phyloP scores from a whole-genome alignment of 1,139 yeast species.

The Candida tetrigidarum region DNA sequence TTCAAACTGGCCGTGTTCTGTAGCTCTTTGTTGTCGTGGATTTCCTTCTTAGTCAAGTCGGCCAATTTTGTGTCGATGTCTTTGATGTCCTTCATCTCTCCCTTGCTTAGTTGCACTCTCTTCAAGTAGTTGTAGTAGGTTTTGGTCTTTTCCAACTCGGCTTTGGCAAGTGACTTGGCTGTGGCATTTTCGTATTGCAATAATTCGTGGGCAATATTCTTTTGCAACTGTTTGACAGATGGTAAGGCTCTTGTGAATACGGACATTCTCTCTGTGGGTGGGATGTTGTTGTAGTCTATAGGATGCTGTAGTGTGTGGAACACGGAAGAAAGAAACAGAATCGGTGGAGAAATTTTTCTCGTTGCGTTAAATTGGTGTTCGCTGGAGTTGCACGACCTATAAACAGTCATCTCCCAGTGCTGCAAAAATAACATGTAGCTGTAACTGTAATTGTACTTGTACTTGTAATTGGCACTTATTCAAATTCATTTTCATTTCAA shows the following conservation, averaged over 20 bases:
- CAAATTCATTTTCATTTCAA: too few relatives aligned
- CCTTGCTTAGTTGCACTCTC: slow-evolving; percentile 29
- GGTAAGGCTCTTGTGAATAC: slow-evolving; percentile 15
- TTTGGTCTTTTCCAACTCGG: slow-evolving; percentile 19
- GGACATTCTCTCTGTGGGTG: slow-evolving; percentile 12
- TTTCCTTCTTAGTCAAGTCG: not conserved
- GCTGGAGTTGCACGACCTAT: too few relatives aligned
- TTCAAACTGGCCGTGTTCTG: slow-evolving; percentile 11
- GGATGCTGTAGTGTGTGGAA: not conserved
- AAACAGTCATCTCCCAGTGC: too few relatives aligned
- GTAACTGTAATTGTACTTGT: too few relatives aligned
- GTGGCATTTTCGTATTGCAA: slow-evolving; percentile 47
- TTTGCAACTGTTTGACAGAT: slow-evolving; percentile 21
- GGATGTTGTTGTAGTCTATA: not conserved
- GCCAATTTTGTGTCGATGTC: slow-evolving; percentile 26
- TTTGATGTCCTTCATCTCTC: slow-evolving; percentile 37
- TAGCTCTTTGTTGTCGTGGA: slow-evolving; percentile 8
- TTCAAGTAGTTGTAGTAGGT: slow-evolving; percentile 14
- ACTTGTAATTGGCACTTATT: too few relatives aligned
- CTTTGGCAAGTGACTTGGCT: slow-evolving; percentile 45
- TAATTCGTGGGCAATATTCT: slow-evolving; percentile 45
- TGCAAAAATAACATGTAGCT: too few relatives aligned
- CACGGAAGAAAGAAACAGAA: not conserved
- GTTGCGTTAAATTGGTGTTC: too few relatives aligned
- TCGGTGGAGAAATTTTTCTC: not conserved